Evolutionary conservation across 169 alveolate genomes (phyloP), one percentile per base, ranked within the genome.

Genomic region (Cryptosporidium sp.): DNA sequence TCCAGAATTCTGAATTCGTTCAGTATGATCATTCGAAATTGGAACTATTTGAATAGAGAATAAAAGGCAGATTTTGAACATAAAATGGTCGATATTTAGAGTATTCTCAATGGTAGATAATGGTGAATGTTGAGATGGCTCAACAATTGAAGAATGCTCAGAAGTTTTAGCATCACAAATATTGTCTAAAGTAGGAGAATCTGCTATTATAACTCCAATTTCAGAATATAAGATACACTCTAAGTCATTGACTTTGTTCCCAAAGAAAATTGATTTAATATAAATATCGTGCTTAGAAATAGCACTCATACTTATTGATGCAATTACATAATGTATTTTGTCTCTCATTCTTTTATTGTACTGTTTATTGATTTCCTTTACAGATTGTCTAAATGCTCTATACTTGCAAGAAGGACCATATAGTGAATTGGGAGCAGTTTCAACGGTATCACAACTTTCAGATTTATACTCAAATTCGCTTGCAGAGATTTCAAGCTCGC

Each of bases 371-470:
- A 29, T 42, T 18, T 80, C 75, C 12, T 80, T 80, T 18, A 80
- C 75, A 3, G 65, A 37, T 21, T 80, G 89, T 26, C 70, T 60
- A 51, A 62, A 80, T 8, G 45, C 45, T 26, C 75, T 60, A 53
- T 80, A 80, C 42, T 80, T 80, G n/a, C 89, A 80, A 3, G 89
- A 62, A 26, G 89, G 89, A 14, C 89, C 89, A 65, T 29, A 80
- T 9, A 80, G 31, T 18, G 80, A 60, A 62, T 80, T 80, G 31
- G 72, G 80, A 62, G 89, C 72, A 10, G 89, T 21, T 26, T 16
- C 75, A 35, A 53, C 68, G 2, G 16, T 16, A n/a, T n/a, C 31
- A 33, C 26, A 35, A 23, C 29, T 60, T 26, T 21, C 39, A 33
- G 72, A 61, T 7, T 80, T 65, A 37, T 80, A 80, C 33, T 62